These are phyloP conservation scores for Marasmius tenuissimus DNA, from an alignment of 1,284 basidiomycete species.

Conservation along the genomic window DNA sequence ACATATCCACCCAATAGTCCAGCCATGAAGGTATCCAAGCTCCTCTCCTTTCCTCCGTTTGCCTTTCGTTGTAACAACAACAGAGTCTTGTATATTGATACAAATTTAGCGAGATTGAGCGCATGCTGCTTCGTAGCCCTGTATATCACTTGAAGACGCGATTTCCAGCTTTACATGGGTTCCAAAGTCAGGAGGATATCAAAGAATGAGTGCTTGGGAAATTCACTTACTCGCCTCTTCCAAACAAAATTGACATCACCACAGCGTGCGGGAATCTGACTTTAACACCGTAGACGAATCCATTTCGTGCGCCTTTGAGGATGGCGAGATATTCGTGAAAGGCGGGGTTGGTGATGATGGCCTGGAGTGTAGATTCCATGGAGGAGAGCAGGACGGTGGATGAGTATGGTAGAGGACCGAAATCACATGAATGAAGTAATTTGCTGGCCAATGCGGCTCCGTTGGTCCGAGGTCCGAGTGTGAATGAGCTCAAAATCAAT, in stretches of 20 bases:
- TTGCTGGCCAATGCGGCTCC: no score
- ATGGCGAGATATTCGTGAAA: conserved; percentile 91
- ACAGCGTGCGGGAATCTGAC: conserved; percentile 98
- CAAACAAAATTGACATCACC: conserved; percentile 97
- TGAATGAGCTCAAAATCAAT: no score
- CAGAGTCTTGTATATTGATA: conserved; percentile 89
- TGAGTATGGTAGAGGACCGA: no score
- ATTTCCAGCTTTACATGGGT: conserved; percentile 56
- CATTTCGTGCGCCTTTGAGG: conserved; percentile 94
- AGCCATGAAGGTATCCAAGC: conserved; percentile 88
- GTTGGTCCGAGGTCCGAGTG: no score
- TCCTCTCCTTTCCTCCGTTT: conserved; percentile 81
- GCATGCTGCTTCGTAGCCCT: conserved; percentile 90
- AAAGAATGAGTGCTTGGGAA: conserved; percentile 9
- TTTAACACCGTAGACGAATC: conserved; percentile 90
- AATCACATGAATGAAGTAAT: no score
- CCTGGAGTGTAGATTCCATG: conserved; percentile 29
- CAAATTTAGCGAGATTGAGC: conserved; percentile 90
- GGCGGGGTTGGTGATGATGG: conserved; percentile 63
- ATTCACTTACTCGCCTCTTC: conserved; percentile 76
- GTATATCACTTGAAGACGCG: conserved; percentile 71
- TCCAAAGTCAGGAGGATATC: conserved; percentile 1
- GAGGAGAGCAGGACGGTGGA: background rate
- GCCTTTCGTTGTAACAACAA: conserved; percentile 79
- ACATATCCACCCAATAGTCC: conserved; percentile 91